These are phyloP conservation scores for Aspergillus melleus DNA, from an alignment of 2,329 filamentous ascomycete species.

Conservation along the genomic window DNA sequence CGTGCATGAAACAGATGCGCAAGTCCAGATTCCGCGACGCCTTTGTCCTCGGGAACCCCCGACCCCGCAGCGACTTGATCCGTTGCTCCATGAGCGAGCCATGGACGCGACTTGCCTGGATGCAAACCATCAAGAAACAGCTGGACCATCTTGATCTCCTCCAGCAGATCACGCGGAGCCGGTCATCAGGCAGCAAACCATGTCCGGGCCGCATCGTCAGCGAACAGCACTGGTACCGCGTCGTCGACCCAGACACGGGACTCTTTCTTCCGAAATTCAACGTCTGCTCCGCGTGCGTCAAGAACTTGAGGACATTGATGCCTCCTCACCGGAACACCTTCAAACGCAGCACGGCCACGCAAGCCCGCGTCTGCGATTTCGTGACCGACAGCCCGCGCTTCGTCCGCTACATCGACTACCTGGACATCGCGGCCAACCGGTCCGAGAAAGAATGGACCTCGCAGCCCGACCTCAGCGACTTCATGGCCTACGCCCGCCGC, in stretches of 20 bases:
- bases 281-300: conserved; percentile 72
- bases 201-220: conserved; percentile 60
- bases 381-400: conserved; percentile 62
- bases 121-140: conserved; percentile 72
- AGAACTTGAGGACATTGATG: conserved; percentile 70
- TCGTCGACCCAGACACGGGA: conserved; percentile 68
- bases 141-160: conserved; percentile 68
- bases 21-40: conserved; percentile 66
- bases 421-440: conserved; percentile 54
- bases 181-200: conserved; percentile 54
- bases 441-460: conserved; percentile 31
- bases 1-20: conserved; percentile 73
- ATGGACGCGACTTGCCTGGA: conserved; percentile 84
- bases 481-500: conserved; percentile 65
- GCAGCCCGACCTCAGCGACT: conserved; percentile 56
- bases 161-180: conserved; percentile 65
- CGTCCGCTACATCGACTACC: conserved; percentile 56
- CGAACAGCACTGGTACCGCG: conserved; percentile 70
- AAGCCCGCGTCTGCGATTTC: conserved; percentile 66
- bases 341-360: conserved; percentile 44
- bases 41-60: conserved; percentile 63
- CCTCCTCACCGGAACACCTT: conserved; percentile 72
- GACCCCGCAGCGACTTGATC: conserved; percentile 58
- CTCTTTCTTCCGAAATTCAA: conserved; percentile 68
- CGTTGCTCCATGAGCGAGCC: conserved; percentile 77